Evolutionary conservation across 108 stramenopile species (phyloP), one percentile per base, ranked within the genome.

Genomic region (Nitzschia palea): DNA sequence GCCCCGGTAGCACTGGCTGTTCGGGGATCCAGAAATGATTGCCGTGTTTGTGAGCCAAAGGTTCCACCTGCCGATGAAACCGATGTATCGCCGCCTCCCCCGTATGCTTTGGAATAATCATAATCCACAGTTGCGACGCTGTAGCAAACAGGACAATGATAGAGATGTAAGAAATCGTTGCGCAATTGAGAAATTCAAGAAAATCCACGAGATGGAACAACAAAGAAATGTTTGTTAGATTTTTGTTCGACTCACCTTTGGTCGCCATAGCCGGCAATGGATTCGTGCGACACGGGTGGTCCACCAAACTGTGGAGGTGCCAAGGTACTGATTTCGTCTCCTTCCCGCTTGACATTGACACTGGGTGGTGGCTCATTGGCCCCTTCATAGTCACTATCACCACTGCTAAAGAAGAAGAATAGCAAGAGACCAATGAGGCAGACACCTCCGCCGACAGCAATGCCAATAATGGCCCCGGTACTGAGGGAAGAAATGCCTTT

Each of bases 31-130:
- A 76, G 58, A 2, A 76, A 56, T 0, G 82, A 73, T 42, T 71
- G 70, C 34, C 64, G 77, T 17, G 83, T 83, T 14, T 81, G 74
- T 12, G 83, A 83, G 26, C 89, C 91, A 69, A 89, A 67, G 2
- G 91, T 93, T 1, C 91, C 91, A 30, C 89, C 91, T 1, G 88
- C 91, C 23, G 79, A 79, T 6, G 88, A 90, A 17, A 89, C 79
- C 18, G 83, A 84, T 35, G 74, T 73, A 33, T 84, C 85, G 8
- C 67, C 76, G 1, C 73, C 81, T 15, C 88, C 87, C 18, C 88
- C 91, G 51, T 86, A 93, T 3, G 88, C 87, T 67, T 88, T 86
- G 44, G 91, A 86, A 65, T 93, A 93, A 64, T 93, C 91, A 62
- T 93, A 93, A 45, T 93, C 91, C 18, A 90, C 69, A 9, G 91